Percentiles rank a stretch among this genome's conserved stretches.
phyloP scores from a whole-genome alignment of 2,329 filamentous ascomycete species.

The Malbranchea zuffiana region DNA sequence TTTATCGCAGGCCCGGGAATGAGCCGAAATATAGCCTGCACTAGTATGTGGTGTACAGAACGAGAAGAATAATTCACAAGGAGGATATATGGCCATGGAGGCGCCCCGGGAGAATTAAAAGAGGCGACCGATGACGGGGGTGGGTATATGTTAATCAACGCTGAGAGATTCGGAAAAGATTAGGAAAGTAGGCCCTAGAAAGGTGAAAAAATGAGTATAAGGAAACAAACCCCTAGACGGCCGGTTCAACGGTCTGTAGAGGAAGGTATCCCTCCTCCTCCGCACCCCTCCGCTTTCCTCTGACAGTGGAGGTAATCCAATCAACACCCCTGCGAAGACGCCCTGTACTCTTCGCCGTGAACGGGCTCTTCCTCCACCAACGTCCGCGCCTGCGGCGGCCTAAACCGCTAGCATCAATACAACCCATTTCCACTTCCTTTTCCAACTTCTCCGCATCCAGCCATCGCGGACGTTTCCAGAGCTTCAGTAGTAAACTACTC shows the following conservation, averaged over 20 bases:
- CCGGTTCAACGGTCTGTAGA: conserved; percentile 35
- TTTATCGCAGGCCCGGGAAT: too few relatives aligned
- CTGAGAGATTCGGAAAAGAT: conserved; percentile 25
- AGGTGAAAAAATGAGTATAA: neutral
- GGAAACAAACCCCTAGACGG: conserved; percentile 15
- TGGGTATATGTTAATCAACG: too few relatives aligned
- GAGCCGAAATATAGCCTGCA: too few relatives aligned
- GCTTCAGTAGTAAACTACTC: conserved; percentile 71
- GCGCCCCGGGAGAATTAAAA: too few relatives aligned
- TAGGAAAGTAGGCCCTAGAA: neutral
- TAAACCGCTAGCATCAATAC: conserved; percentile 15
- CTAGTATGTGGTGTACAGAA: too few relatives aligned
- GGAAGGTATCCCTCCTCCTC: conserved; percentile 37
- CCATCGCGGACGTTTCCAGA: conserved; percentile 76
- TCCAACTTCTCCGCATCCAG: conserved; percentile 63
- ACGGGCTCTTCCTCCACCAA: conserved; percentile 25
- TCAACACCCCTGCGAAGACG: conserved; percentile 9
- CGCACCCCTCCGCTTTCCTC: conserved; percentile 15
- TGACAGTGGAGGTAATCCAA: conserved; percentile 20
- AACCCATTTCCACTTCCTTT: conserved; percentile 38
- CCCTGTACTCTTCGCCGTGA: conserved; percentile 6
- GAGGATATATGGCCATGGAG: too few relatives aligned
- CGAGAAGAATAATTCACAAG: too few relatives aligned
- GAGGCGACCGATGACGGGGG: too few relatives aligned
- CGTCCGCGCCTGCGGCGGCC: conserved; percentile 16